phyloP scores from a whole-genome alignment of 75 land plant genomes.

The Cupressus sempervirens region DNA sequence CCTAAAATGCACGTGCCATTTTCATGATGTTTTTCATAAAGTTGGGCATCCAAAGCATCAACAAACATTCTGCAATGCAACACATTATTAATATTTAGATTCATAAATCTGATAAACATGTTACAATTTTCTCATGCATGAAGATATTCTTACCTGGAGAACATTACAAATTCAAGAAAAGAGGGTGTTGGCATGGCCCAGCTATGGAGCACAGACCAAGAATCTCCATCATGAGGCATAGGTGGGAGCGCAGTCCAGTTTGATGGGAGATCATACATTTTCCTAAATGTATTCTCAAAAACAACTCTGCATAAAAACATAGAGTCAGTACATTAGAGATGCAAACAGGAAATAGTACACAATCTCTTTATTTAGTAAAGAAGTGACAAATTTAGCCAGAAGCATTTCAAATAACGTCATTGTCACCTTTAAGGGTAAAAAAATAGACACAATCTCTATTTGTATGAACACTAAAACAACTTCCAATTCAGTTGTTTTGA shows the following conservation, averaged over 20 bases:
- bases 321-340: neutral
- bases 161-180: constrained; percentile 84
- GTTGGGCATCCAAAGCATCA: constrained; percentile 70
- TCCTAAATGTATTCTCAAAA: constrained; percentile 68
- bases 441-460: neutral
- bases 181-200: constrained; percentile 97
- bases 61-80: constrained; percentile 69
- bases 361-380: constrained; percentile 3
- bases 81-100: constrained; percentile 4
- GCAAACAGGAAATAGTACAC: neutral
- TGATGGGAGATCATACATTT: constrained; percentile 74
- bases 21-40: constrained; percentile 36
- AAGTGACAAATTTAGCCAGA: neutral
- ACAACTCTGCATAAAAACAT: constrained; percentile 36
- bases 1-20: constrained; percentile 53
- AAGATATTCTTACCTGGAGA: constrained; percentile 57
- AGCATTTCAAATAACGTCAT: neutral
- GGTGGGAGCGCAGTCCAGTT: constrained; percentile 65
- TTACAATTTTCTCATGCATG: neutral
- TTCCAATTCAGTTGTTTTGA: neutral
- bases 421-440: neutral
- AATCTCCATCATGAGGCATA: constrained; percentile 80
- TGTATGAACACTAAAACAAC: neutral
- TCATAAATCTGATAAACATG: neutral
- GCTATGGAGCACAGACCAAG: constrained; percentile 83